Evolutionary conservation across 192 early-diverging fungal species (phyloP), one percentile per base, ranked within the genome.

Genomic region (Backusella morwellensis): DNA sequence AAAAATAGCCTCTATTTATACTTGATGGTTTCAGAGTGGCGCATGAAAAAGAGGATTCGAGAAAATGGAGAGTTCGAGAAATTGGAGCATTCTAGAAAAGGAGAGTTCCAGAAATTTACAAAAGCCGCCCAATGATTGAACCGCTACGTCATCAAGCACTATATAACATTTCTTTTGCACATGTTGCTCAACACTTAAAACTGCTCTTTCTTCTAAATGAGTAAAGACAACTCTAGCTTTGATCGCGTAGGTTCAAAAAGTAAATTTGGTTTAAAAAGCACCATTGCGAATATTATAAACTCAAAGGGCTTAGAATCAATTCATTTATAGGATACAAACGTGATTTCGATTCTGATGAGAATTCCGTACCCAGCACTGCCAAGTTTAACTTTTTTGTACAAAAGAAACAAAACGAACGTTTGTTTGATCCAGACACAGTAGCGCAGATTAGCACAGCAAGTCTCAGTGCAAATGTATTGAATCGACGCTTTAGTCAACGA

Each of bases 41-140:
- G 4, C 38, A 40, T 40, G 29, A 32, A 32, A 32, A 32, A 32
- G 32, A 32, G 38, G 19, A 5, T 52, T 32, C 32, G 32, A 32
- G 32, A 32, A 32, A 32, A 3, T 32, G 32, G 32, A 32, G 32
- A 32, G 32, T 32, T 32, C 32, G 1, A 32, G 32, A 32, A 32
- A 32, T 32, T 32, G 32, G 32, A 32, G 32, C 0, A 42, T 56
- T 38, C 36, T 7, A 38, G 36, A 38, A 44, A 96, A 8, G 23
- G 56, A 63, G 56, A 4, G 56, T 63, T 63, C 56, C 6, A 14
- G 56, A 63, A 63, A 63, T 52, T 19, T 8, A 26, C 23, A 26
- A 23, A 29, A 12, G 1, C 2, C 2, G 6, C 0, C 21, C 8
- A 63, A 9, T 26, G 9, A 21, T 4, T 14, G 23, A 23, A 12